Percentiles rank a stretch among this genome's conserved stretches.
Conservation (phyloP, 164 flowering plant species). For the Euptelea pleiosperma region DNA sequence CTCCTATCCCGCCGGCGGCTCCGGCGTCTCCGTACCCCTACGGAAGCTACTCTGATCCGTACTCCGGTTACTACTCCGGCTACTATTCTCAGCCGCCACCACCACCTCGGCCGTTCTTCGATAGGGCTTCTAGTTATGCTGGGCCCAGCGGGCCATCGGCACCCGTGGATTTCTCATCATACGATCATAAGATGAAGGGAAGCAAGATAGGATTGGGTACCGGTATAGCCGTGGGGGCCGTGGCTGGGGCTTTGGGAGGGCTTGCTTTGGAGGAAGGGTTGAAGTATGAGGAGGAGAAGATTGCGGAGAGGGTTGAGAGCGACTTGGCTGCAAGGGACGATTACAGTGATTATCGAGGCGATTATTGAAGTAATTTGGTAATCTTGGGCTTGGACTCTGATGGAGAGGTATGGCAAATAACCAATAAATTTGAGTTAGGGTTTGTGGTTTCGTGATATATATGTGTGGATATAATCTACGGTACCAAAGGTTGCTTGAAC, state of each 20-base stretch:
- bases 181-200: slow-evolving; percentile 39
- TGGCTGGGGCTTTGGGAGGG: slow-evolving; percentile 63
- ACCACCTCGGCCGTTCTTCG: slow-evolving; percentile 45
- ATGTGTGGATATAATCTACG: not conserved
- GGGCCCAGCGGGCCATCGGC: slow-evolving; percentile 59
- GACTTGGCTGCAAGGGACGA: slow-evolving; percentile 44
- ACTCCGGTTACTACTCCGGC: slow-evolving; percentile 38
- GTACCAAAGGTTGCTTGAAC: not conserved
- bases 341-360: slow-evolving; percentile 44
- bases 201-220: slow-evolving; percentile 54
- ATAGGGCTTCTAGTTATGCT: slow-evolving; percentile 33
- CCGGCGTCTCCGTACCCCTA: slow-evolving; percentile 23
- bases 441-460: not conserved
- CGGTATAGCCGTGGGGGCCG: slow-evolving; percentile 65
- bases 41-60: slow-evolving; percentile 30
- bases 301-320: slow-evolving; percentile 48
- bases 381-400: slow-evolving; percentile 2
- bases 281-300: slow-evolving; percentile 66
- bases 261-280: slow-evolving; percentile 68
- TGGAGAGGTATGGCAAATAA: slow-evolving; percentile 3
- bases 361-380: slow-evolving; percentile 23
- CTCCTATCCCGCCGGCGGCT: slow-evolving; percentile 28
- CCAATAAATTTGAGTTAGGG: not conserved
- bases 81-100: slow-evolving; percentile 41
- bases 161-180: slow-evolving; percentile 58